Percentiles rank a stretch among this genome's conserved stretches.
These are phyloP conservation scores for Kitagawia praeruptora DNA, from an alignment of 129 eudicot species.

Conservation along the genomic window DNA sequence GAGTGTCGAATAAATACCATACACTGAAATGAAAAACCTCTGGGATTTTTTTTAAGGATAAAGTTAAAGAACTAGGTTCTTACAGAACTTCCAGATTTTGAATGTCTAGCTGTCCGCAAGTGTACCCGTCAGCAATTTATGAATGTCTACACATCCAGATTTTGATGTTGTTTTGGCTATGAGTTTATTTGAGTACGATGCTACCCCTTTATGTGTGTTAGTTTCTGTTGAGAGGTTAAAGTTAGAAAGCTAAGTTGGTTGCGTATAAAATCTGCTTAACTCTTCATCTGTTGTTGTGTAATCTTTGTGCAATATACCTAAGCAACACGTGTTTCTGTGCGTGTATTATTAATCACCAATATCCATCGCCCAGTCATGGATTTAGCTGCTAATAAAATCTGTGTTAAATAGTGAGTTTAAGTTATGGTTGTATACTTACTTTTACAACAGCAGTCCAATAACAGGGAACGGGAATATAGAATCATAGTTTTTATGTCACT, in stretches of 20 bases:
- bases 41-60: too few species aligned
- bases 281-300: not conserved
- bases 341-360: too few species aligned
- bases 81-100: too few species aligned
- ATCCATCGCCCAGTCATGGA: not conserved
- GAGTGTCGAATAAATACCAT: too few species aligned
- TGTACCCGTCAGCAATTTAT: too few species aligned
- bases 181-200: not conserved
- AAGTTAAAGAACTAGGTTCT: too few species aligned
- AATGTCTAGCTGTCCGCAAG: too few species aligned
- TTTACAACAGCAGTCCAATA: not conserved
- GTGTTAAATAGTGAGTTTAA: not conserved
- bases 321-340: not conserved
- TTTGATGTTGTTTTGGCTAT: too few species aligned
- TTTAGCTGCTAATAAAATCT: too few species aligned
- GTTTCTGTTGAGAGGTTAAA: not conserved
- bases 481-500: not conserved
- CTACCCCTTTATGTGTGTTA: not conserved
- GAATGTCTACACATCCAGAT: too few species aligned
- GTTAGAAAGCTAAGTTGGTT: not conserved
- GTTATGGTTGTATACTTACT: not conserved
- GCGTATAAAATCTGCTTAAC: not conserved
- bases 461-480: not conserved
- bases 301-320: not conserved
- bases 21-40: too few species aligned